A percentile compares a stretch with the other conserved stretches of the same genome.
Conservation (phyloP, 441 rosid genomes). For the Francoa sonchifolia region DNA sequence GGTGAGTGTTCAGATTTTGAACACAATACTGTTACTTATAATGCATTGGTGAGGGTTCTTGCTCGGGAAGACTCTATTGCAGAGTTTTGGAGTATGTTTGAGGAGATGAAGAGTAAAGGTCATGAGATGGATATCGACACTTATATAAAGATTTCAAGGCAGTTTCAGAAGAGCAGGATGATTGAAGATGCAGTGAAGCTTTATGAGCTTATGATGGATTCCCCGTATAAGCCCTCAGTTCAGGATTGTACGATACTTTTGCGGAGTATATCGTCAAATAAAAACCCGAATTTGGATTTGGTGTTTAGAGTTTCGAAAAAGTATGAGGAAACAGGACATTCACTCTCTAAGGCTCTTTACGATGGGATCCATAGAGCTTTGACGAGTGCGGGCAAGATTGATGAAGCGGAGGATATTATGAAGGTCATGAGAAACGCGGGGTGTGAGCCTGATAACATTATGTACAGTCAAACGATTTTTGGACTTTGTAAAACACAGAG, state of each 20-base stretch:
- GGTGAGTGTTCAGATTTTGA: constrained; percentile 27
- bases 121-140: constrained; percentile 57
- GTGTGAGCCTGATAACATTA: constrained; percentile 66
- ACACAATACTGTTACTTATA: constrained; percentile 43
- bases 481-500: constrained; percentile 79
- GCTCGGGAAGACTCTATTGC: constrained; percentile 42
- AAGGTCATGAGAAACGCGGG: constrained; percentile 57
- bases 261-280: constrained; percentile 34
- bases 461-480: constrained; percentile 68
- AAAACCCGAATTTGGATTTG: constrained; percentile 45
- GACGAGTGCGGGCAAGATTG: constrained; percentile 47
- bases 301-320: constrained; percentile 50
- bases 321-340: constrained; percentile 40
- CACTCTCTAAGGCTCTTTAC: constrained; percentile 57
- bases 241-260: constrained; percentile 58
- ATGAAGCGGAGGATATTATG: constrained; percentile 49
- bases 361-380: constrained; percentile 76
- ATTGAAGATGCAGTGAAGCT: constrained; percentile 63
- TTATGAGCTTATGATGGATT: constrained; percentile 79
- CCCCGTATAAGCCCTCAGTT: constrained; percentile 59
- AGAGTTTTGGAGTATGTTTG: constrained; percentile 57
- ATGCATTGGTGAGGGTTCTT: constrained; percentile 48
- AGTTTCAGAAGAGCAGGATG: constrained; percentile 62
- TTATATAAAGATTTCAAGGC: constrained; percentile 61
- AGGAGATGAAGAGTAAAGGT: constrained; percentile 57